These are phyloP conservation scores for Phytophthora cactorum DNA, from an alignment of 352 stramenopile genomes.

Conservation along the genomic window DNA sequence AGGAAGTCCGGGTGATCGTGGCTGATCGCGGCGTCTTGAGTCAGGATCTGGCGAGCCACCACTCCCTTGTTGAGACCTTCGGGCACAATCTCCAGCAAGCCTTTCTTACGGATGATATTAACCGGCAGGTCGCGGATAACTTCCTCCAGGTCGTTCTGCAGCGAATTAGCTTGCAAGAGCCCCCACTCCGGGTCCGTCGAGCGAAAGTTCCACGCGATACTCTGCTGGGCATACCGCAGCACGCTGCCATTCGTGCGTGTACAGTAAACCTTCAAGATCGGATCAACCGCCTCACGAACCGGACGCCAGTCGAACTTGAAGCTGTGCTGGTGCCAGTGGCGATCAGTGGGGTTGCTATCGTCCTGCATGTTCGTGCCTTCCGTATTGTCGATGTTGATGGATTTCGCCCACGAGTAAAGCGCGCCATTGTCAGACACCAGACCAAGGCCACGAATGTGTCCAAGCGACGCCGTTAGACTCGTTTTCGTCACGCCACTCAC, in stretches of 20 bases:
- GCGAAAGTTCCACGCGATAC: constrained; percentile 98
- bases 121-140: constrained; percentile 77
- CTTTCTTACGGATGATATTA: constrained; percentile 89
- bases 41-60: constrained; percentile 95
- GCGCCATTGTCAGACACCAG: constrained; percentile 96
- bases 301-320: constrained; percentile 93
- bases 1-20: constrained; percentile 94
- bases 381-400: constrained; percentile 51
- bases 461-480: constrained; percentile 92
- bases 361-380: constrained; percentile 44
- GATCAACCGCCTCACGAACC: constrained; percentile 91
- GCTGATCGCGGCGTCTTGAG: constrained; percentile 80
- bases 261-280: constrained; percentile 96
- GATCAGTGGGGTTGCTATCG: constrained; percentile 32
- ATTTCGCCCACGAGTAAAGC: constrained; percentile 91
- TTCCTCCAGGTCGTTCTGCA: constrained; percentile 88
- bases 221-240: constrained; percentile 92
- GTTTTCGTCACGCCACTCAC: constrained; percentile 93
- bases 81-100: constrained; percentile 95
- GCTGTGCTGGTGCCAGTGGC: constrained; percentile 78
- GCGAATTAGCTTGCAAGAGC: constrained; percentile 93
- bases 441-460: constrained; percentile 92
- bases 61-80: constrained; percentile 96
- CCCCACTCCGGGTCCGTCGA: constrained; percentile 98
- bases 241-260: constrained; percentile 96